phyloP scores from a whole-genome alignment of 768 basidiomycete genomes.

The Lactifluus rugatus region DNA sequence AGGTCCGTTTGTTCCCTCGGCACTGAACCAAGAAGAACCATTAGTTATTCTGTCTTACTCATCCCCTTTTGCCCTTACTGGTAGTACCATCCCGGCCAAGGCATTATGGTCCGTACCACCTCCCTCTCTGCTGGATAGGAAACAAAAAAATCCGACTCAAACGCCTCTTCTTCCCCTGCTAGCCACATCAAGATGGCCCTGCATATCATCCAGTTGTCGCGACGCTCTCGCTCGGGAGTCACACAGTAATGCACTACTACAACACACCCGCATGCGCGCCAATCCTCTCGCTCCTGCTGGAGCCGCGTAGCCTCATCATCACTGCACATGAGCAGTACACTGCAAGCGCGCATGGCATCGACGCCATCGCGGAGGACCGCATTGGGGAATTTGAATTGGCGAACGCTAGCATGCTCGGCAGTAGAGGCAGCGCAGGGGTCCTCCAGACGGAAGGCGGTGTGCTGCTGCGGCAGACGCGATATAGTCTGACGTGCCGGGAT shows the following conservation, averaged over 20 bases:
- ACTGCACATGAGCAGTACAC: conserved; percentile 62
- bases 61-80: not conserved
- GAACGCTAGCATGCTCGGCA: conserved; percentile 48
- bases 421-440: conserved; percentile 27
- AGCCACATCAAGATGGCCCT: conserved; percentile 93
- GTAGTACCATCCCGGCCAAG: conserved; percentile 84
- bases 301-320: conserved; percentile 79
- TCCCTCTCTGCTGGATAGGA: not conserved
- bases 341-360: conserved; percentile 74
- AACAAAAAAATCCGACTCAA: not conserved
- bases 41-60: too few relatives aligned
- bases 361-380: conserved; percentile 43
- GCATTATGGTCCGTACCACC: conserved; percentile 65
- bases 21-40: not conserved
- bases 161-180: not conserved
- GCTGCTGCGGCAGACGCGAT: conserved; percentile 49
- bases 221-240: conserved; percentile 82
- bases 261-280: conserved; percentile 55
- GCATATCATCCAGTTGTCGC: conserved; percentile 81
- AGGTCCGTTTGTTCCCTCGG: conserved; percentile 37
- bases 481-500: conserved; percentile 82
- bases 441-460: conserved; percentile 33
- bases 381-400: conserved; percentile 33
- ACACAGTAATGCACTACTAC: conserved; percentile 78
- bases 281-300: conserved; percentile 63